phyloP scores from a whole-genome alignment of 352 stramenopile species.

The Phytophthora sp. region DNA sequence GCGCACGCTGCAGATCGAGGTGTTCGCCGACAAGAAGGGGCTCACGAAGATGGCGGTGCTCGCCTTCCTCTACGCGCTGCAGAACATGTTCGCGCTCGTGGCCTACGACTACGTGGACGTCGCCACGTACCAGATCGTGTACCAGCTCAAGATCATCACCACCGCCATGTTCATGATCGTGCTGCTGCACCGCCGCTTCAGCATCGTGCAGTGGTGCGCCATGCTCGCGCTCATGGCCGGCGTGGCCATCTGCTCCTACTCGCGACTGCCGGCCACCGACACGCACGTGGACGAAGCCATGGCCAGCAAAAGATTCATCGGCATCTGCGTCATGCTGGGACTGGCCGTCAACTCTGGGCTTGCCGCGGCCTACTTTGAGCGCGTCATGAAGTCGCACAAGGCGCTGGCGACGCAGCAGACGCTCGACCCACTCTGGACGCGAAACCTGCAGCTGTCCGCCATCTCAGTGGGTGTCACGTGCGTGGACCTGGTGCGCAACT shows the following conservation, averaged over 20 bases:
- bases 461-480: constrained; percentile 80
- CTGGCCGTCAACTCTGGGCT: constrained; percentile 88
- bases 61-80: constrained; percentile 85
- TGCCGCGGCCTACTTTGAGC: constrained; percentile 86
- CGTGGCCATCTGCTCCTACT: constrained; percentile 88
- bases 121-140: constrained; percentile 91
- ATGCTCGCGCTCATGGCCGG: constrained; percentile 89
- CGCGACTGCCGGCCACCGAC: constrained; percentile 48
- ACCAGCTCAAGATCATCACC: constrained; percentile 92
- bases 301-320: constrained; percentile 71
- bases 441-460: constrained; percentile 85
- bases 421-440: constrained; percentile 84
- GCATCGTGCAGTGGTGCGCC: constrained; percentile 79
- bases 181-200: constrained; percentile 86
- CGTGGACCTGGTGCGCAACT: constrained; percentile 76
- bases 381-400: constrained; percentile 90
- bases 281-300: constrained; percentile 27
- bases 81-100: constrained; percentile 89
- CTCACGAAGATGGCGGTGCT: constrained; percentile 89
- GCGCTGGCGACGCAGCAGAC: constrained; percentile 72
- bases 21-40: constrained; percentile 77
- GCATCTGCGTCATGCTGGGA: constrained; percentile 79
- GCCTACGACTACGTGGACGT: constrained; percentile 91
- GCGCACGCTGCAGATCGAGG: constrained; percentile 70
- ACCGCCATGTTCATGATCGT: constrained; percentile 91